Conservation (phyloP, 352 stramenopile species). For the Phytophthora syringae region DNA sequence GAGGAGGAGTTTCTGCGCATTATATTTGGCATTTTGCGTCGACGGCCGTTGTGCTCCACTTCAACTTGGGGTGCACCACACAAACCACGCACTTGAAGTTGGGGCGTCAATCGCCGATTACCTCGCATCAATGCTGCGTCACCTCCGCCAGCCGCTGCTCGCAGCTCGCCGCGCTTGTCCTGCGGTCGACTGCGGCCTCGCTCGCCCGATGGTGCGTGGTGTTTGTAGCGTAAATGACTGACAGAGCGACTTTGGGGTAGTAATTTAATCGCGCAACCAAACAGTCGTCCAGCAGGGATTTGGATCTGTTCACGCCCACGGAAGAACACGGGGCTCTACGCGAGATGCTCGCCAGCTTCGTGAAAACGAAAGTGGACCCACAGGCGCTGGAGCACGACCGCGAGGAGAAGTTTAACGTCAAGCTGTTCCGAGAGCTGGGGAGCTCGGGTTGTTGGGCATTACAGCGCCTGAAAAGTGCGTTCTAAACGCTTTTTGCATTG, state of each 20-base stretch:
- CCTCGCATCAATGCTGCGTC: constrained; percentile 28
- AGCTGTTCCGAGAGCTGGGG: constrained; percentile 95
- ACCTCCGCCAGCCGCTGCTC: constrained; percentile 36
- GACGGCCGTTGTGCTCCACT: constrained; percentile 20
- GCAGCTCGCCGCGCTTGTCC: constrained; percentile 13
- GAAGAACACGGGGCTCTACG: constrained; percentile 90
- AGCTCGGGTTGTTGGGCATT: constrained; percentile 96
- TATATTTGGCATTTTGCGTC: constrained; percentile 13
- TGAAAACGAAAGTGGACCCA: constrained; percentile 97
- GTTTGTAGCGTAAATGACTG: neutral
- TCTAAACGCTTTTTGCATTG: neutral
- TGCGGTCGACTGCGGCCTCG: constrained; percentile 9
- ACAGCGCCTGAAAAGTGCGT: constrained; percentile 94
- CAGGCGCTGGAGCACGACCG: constrained; percentile 96
- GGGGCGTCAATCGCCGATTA: constrained; percentile 13
- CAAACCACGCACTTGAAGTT: constrained; percentile 36
- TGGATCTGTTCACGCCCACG: constrained; percentile 90
- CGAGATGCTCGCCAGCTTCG: constrained; percentile 94
- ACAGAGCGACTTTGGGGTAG: neutral
- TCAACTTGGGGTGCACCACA: constrained; percentile 41
- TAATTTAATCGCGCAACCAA: constrained; percentile 11
- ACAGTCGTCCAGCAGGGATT: constrained; percentile 33
- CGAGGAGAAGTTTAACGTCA: constrained; percentile 97
- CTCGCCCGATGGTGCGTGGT: constrained; percentile 37
- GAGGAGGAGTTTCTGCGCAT: constrained; percentile 28